Base-by-base conservation (phyloP, 1,284 basidiomycete genomes). In the Ganoderma multipileum region DNA sequence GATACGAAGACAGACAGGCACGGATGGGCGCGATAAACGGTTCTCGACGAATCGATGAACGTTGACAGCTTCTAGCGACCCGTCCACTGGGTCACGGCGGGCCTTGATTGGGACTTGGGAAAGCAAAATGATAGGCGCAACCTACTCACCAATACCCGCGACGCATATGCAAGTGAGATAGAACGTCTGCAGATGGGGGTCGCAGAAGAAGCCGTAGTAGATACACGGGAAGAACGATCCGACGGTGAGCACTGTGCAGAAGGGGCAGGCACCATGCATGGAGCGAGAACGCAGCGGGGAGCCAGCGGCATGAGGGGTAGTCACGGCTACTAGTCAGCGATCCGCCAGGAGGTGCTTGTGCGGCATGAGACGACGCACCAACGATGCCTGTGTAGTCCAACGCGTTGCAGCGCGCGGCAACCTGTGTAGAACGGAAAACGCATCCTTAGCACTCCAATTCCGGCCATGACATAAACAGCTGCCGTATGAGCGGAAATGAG, bases 201-300 rank as follows among this genome's bases (percentile, higher is more conserved):
- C 83, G 76, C 92, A 93, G 79, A 85, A 91, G 79, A 94, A 93
- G 2, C 87, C 89, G 75, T 92, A 93, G 76, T 89, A 90, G 50
- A 94, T 83, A 71, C 86, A 89, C 2, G 94, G 93, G 71, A 91
- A 89, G 79, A 94, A 94, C 38, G 93, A 95, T 55, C 95, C 95
- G 54, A 95, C 91, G 65, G 87, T 97, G 44, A 91, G 83, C 41
- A 65, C 70, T 67, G 47, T 2, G 36, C 11, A 4, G 12, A 61
- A 44, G 20, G 12, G 26, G 33, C 14, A 23, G 38, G 26, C 30
- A 20, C 8, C 30, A 20, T 42, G 23, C 5, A 44, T 38, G 33
- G 14, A 11, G 16, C 30, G 30, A 26, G 38, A 7, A 23, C n/a
- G 20, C 20, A 20, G 44, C n/a, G 14, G 16, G 47, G 42, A 30